A percentile compares a stretch with the other conserved stretches of the same genome.
These are phyloP conservation scores for Scheffersomyces illinoinensis DNA, from an alignment of 1,139 yeast genomes.

Conservation along the genomic window DNA sequence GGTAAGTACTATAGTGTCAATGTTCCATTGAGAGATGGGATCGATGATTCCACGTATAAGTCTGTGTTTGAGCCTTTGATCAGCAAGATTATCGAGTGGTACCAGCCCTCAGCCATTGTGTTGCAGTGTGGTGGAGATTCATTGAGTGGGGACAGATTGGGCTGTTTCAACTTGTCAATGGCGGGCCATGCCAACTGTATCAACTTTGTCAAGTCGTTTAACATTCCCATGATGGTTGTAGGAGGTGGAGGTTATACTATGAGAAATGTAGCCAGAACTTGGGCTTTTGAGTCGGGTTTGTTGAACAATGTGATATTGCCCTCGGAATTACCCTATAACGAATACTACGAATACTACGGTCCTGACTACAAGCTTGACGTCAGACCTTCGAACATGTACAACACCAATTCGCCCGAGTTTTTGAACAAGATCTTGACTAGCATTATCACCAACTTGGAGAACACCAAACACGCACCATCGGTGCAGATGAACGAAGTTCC, in stretches of 20 bases:
- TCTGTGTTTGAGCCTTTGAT: constrained; percentile 87
- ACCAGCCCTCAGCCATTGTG: constrained; percentile 90
- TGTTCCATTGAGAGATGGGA: constrained; percentile 90
- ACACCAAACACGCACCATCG: constrained; percentile 92
- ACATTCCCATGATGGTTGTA: constrained; percentile 84
- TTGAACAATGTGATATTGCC: constrained; percentile 78
- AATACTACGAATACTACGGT: constrained; percentile 94
- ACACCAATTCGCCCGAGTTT: constrained; percentile 93
- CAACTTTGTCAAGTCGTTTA: constrained; percentile 81
- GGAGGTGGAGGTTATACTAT: constrained; percentile 99
- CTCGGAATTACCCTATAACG: constrained; percentile 88
- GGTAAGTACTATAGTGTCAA: constrained; percentile 87
- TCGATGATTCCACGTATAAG: constrained; percentile 85
- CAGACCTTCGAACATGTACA: constrained; percentile 94
- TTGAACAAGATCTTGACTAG: constrained; percentile 80
- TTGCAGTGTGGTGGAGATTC: constrained; percentile 95
- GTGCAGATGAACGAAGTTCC: constrained; percentile 94
- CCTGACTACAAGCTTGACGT: constrained; percentile 95
- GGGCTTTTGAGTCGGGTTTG: constrained; percentile 94
- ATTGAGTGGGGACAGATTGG: constrained; percentile 85
- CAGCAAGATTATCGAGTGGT: constrained; percentile 83
- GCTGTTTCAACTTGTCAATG: constrained; percentile 90
- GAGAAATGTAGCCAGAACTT: constrained; percentile 93
- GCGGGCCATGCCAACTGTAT: constrained; percentile 96
- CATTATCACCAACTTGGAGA: constrained; percentile 75